phyloP scores from a whole-genome alignment of 2,329 filamentous ascomycete species.

The Aspergillus luchuensis region DNA sequence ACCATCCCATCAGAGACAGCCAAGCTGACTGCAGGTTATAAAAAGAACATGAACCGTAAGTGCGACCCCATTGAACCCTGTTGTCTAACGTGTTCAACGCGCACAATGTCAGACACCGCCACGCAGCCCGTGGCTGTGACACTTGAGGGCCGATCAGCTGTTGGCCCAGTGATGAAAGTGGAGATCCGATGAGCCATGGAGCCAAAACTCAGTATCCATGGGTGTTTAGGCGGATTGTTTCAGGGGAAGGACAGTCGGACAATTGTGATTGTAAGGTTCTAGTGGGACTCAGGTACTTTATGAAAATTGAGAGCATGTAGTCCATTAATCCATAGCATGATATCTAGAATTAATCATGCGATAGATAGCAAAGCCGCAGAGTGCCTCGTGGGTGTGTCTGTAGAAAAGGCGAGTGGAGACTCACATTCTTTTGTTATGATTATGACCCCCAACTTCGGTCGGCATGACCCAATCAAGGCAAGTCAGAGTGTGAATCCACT shows the following conservation, averaged over 20 bases:
- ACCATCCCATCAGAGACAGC: conserved; percentile 3
- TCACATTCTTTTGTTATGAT: conserved; percentile 4
- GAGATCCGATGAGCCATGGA: conserved; percentile 16
- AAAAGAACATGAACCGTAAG: conserved; percentile 12
- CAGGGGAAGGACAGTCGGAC: conserved; percentile 8
- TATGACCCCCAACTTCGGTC: background rate
- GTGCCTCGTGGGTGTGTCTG: background rate
- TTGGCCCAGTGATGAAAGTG: conserved; percentile 24
- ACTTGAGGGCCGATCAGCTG: conserved; percentile 3
- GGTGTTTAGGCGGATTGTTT: conserved; percentile 9
- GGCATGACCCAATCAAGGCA: background rate
- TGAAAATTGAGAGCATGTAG: background rate
- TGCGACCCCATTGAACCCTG: background rate
- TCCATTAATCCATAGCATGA: background rate
- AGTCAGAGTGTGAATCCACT: background rate
- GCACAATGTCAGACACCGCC: conserved; percentile 10
- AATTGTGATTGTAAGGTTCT: background rate
- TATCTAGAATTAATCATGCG: background rate
- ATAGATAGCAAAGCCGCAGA: too few relatives aligned
- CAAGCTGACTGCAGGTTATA: conserved; percentile 9
- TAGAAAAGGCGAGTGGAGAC: background rate
- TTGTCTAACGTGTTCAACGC: background rate
- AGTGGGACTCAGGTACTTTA: background rate
- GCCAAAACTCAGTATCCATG: conserved; percentile 11
- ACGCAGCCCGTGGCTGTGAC: conserved; percentile 19